Percentiles rank a stretch among this genome's conserved stretches.
Conservation (phyloP, 148 eudicot genomes). For the Simmondsia chinensis region DNA sequence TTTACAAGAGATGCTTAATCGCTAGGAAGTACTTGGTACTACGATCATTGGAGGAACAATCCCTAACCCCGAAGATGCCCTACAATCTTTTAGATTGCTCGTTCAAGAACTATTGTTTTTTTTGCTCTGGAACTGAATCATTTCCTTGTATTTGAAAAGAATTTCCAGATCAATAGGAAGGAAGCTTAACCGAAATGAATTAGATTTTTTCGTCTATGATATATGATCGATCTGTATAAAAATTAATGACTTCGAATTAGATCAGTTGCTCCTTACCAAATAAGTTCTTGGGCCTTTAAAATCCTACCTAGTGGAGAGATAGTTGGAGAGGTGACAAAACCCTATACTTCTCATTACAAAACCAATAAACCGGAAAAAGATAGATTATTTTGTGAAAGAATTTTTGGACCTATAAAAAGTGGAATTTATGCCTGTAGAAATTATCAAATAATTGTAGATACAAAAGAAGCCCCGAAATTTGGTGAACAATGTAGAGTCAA, state of each 20-base stretch:
- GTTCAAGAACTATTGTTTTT: not conserved
- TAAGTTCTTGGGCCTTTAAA: not conserved
- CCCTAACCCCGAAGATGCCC: not conserved
- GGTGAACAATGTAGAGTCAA: slow-evolving; percentile 1
- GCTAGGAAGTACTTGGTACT: not conserved
- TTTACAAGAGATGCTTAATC: no score
- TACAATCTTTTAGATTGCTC: not conserved
- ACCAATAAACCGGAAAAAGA: slow-evolving; percentile 1
- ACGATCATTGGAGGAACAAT: not conserved
- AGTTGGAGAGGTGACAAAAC: slow-evolving; percentile 7
- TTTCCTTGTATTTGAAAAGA: slow-evolving; percentile 10
- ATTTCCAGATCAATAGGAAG: slow-evolving; percentile 2
- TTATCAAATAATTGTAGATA: no score
- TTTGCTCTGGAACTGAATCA: slow-evolving; percentile 4
- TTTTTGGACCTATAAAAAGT: no score
- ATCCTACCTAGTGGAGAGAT: slow-evolving; percentile 2
- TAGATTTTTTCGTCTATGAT: no score
- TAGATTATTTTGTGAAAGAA: not conserved
- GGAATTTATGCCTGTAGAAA: no score
- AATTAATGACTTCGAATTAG: no score
- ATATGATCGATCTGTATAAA: no score
- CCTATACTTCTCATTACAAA: not conserved
- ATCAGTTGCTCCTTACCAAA: slow-evolving; percentile 1
- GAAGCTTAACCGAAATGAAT: no score
- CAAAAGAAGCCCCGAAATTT: no score